Conservation (phyloP, 768 basidiomycete species). For the Sarcodon sp. region DNA sequence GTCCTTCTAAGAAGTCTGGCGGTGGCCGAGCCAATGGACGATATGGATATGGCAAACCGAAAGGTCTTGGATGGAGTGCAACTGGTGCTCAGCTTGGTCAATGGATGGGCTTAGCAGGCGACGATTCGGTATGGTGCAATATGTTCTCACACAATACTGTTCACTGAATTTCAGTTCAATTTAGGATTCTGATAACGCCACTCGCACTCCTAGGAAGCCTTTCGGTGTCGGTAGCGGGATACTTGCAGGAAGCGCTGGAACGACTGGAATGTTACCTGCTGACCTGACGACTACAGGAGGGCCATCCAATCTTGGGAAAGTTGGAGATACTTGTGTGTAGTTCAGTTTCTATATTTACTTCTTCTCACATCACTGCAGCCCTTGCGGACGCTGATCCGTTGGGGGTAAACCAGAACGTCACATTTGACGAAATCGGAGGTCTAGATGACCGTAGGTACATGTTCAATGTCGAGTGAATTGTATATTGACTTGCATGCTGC, state of each 20-base stretch:
- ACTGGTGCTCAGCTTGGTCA: conserved; percentile 63
- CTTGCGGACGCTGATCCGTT: conserved; percentile 94
- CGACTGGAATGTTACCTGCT: conserved; percentile 44
- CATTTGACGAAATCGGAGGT: conserved; percentile 95
- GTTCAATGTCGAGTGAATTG: not conserved
- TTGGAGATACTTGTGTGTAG: conserved; percentile 58
- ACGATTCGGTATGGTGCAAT: conserved; percentile 43
- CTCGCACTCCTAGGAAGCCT: conserved; percentile 58
- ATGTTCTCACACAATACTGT: not conserved
- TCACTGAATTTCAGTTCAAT: not conserved
- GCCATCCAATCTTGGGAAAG: conserved; percentile 77
- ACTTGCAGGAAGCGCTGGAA: conserved; percentile 33
- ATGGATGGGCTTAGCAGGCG: conserved; percentile 59
- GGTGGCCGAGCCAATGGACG: conserved; percentile 18
- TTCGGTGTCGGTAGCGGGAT: conserved; percentile 42
- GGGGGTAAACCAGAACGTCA: conserved; percentile 85
- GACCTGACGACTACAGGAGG: conserved; percentile 62
- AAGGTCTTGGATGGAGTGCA: conserved; percentile 67
- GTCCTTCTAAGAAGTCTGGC: conserved; percentile 26
- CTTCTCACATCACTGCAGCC: conserved; percentile 26
- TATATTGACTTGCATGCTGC: not conserved
- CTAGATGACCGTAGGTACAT: conserved; percentile 73
- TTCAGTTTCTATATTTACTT: conserved; percentile 8
- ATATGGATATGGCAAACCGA: conserved; percentile 23
- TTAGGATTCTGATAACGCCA: conserved; percentile 62